Conservation (phyloP, 495 filamentous ascomycete genomes). For the Beverwykella pulmonaria region DNA sequence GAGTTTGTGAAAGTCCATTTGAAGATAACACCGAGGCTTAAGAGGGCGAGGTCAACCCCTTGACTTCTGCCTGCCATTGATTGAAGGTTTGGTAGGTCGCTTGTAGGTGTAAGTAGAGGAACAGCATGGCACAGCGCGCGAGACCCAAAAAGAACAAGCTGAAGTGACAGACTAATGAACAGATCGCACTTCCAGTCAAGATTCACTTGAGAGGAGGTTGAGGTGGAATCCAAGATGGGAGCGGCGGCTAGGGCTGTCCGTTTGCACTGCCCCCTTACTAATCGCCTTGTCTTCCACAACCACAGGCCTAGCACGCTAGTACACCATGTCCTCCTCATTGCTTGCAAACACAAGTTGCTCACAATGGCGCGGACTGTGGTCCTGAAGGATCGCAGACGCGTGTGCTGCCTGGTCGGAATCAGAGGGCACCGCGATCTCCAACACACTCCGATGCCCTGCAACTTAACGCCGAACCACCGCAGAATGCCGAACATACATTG, state of each 20-base stretch:
- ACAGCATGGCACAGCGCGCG: background rate
- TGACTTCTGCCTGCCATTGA: too few relatives aligned
- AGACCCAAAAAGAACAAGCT: background rate
- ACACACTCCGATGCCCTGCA: background rate
- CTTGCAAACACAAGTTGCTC: background rate
- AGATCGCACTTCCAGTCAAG: background rate
- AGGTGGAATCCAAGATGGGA: background rate
- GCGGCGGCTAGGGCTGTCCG: background rate
- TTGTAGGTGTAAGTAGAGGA: background rate
- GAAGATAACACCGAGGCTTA: too few relatives aligned
- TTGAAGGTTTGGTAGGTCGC: too few relatives aligned
- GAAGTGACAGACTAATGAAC: background rate
- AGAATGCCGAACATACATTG: background rate
- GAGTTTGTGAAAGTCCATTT: too few relatives aligned
- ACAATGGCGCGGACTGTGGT: background rate
- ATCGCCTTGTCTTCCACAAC: background rate
- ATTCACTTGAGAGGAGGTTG: constrained; percentile 9
- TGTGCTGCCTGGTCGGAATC: background rate
- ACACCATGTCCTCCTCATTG: constrained; percentile 8
- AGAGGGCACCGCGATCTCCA: background rate
- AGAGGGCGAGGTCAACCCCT: too few relatives aligned
- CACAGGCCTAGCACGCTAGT: background rate
- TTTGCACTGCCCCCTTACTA: constrained; percentile 35
- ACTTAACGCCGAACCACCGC: background rate
- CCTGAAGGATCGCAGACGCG: background rate